phyloP scores from a whole-genome alignment of 345 rosid species.

The sweet orange (Citrus sinensis) region DVS_A1.0 CM039164.1:28811001-28811500 shows the following conservation, averaged over 20 bases:
- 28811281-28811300: constrained; percentile 80
- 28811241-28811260: constrained; percentile 85
- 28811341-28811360: constrained; percentile 45
- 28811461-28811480: constrained; percentile 91
- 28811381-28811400: constrained; percentile 94
- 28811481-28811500: constrained; percentile 90
- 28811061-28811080: constrained; percentile 52
- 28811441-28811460: constrained; percentile 95
- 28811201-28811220: constrained; percentile 65
- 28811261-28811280: constrained; percentile 89
- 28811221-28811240: constrained; percentile 77
- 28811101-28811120: constrained; percentile 58
- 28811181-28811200: constrained; percentile 76
- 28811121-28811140: constrained; percentile 86
- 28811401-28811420: constrained; percentile 68
- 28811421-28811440: constrained; percentile 81
- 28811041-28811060: constrained; percentile 61
- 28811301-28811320: constrained; percentile 85
- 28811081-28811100: constrained; percentile 73
- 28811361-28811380: constrained; percentile 62
- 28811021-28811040: constrained; percentile 55
- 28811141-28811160: constrained; percentile 64
- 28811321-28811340: constrained; percentile 47
- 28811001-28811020: constrained; percentile 56
- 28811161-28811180: constrained; percentile 75